These are phyloP conservation scores for Lentinula raphanica DNA, from an alignment of 768 basidiomycete species.

Conservation along the genomic window DNA sequence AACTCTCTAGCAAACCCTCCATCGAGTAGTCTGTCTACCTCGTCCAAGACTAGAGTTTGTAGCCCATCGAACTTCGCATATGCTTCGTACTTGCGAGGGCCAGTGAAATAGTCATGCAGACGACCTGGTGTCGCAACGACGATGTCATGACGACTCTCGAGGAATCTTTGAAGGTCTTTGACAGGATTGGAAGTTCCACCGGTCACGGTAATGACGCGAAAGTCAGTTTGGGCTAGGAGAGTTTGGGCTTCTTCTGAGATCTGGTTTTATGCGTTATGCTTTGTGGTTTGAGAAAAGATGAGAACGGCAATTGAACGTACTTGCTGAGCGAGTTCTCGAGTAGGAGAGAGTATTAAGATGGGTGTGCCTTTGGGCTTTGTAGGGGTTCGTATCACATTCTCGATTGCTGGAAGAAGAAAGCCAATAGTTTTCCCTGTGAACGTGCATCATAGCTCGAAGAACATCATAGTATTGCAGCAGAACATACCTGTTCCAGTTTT, in stretches of 20 bases:
- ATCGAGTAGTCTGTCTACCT: constrained; percentile 71
- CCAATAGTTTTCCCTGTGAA: constrained; percentile 60
- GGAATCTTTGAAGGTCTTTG: constrained; percentile 21
- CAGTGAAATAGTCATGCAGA: constrained; percentile 57
- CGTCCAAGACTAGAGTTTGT: constrained; percentile 56
- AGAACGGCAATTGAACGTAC: constrained; percentile 40
- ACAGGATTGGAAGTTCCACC: constrained; percentile 10
- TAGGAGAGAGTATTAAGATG: constrained; percentile 65
- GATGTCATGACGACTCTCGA: constrained; percentile 37
- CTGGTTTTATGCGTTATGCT: constrained; percentile 29
- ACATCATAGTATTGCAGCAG: not conserved
- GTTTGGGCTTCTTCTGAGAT: constrained; percentile 58
- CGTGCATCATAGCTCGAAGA: too few species aligned
- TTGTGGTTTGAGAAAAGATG: constrained; percentile 33
- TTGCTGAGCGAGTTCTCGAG: constrained; percentile 70
- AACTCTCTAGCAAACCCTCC: constrained; percentile 67
- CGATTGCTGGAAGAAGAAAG: constrained; percentile 72
- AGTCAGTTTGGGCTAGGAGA: constrained; percentile 19
- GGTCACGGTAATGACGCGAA: not conserved
- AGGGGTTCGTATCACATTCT: constrained; percentile 47
- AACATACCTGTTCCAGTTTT: constrained; percentile 59
- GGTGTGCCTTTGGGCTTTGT: constrained; percentile 35
- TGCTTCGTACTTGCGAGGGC: constrained; percentile 35
- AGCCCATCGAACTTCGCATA: constrained; percentile 30
- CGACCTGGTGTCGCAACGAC: constrained; percentile 74